Evolutionary conservation across 805 yeast genomes (phyloP), one percentile per base, ranked within the genome.

Genomic region (Saturnispora silvae): DNA sequence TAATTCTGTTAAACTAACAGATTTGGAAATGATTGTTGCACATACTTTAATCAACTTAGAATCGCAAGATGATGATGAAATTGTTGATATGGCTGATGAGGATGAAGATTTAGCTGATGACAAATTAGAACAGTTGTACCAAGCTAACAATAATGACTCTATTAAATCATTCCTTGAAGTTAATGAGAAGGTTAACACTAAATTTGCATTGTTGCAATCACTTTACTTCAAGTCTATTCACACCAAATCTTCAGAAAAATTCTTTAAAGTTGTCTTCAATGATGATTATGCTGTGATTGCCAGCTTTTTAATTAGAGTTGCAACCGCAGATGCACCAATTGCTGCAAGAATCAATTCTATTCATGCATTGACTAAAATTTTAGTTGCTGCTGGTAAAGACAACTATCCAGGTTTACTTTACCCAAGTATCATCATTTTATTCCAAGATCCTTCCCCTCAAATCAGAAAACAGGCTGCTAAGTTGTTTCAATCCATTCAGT

Each of bases 11-110:
- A 49, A 59, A 5, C 41, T 72, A 3, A 74, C 68, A 20, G 46
- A 63, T 4, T 59, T 78, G 20, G 87, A 79, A 60, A 70, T 85
- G 65, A 66, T 69, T 37, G 60, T 84, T 32, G 81, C 83, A 58
- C 68, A 80, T 1, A 76, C 87, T 1, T 57, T 85, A 35, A 48
- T 57, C 20, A 30, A 31, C 2, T 3, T 15, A 7, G 33, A 34
- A 11, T 24, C 24, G 4, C 45, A 38, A 47, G 3, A 45, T 4
- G 51, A 54, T 18, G 63, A 53, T 23, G 60, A 60, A 2, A 49
- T 56, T 34, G 41, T 57, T 18, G 43, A 53, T 18, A 44, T 47
- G n/a, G 52, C 42, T 14, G 55, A 50, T 8, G 52, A 47, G 8
- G 49, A 31, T 16, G 53, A 24, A 7, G 22, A 31, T 25, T 27